These are phyloP conservation scores for Trichoderma virens DNA, from an alignment of 495 filamentous ascomycete species.

Conservation along the genomic window DNA sequence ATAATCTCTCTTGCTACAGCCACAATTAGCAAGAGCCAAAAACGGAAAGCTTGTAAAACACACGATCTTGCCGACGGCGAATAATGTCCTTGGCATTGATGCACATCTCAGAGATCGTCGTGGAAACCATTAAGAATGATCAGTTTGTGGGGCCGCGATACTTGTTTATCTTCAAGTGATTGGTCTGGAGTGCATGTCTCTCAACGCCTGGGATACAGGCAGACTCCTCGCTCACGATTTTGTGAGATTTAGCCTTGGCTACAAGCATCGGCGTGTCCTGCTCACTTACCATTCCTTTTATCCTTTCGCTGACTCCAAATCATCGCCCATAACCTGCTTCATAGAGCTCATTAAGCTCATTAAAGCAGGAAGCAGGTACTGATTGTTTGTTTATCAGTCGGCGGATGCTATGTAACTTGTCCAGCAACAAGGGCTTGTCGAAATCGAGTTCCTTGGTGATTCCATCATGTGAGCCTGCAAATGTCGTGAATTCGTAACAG, in stretches of 20 bases:
- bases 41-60: not conserved
- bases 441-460: not conserved
- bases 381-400: not conserved
- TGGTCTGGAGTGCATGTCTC: not conserved
- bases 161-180: conserved; percentile 13
- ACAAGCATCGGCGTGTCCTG: not conserved
- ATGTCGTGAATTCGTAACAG: not conserved
- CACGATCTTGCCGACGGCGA: not conserved
- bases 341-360: conserved; percentile 11
- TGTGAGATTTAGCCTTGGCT: not conserved
- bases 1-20: not conserved
- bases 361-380: conserved; percentile 8
- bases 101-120: not conserved
- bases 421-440: not conserved
- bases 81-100: not conserved
- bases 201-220: not conserved
- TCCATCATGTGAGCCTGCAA: not conserved
- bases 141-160: conserved; percentile 9
- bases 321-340: conserved; percentile 10
- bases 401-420: not conserved
- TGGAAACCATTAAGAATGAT: conserved; percentile 11
- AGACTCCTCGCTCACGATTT: not conserved
- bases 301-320: not conserved
- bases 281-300: conserved; percentile 10
- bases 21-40: not conserved